phyloP scores from a whole-genome alignment of 2,329 filamentous ascomycete species.

The Daldinia eschscholtzii region DNA sequence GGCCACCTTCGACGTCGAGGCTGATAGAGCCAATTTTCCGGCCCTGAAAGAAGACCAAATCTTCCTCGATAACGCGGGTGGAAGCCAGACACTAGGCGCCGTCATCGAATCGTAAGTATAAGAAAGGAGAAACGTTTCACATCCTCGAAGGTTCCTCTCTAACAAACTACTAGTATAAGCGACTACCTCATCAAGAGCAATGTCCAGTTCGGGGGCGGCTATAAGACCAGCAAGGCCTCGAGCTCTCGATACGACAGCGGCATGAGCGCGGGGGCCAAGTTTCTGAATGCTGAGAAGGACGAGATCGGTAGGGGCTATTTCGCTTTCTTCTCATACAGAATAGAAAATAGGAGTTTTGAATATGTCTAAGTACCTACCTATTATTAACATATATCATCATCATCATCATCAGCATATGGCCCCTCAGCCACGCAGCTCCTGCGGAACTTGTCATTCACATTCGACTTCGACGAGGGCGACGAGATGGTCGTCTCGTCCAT shows the following conservation, averaged over 20 bases:
- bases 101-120: conserved; percentile 73
- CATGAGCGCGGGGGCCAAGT: conserved; percentile 74
- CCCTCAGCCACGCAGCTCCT: conserved; percentile 82
- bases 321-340: neutral
- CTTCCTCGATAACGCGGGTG: conserved; percentile 83
- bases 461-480: conserved; percentile 67
- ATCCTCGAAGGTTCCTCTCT: neutral
- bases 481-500: conserved; percentile 78
- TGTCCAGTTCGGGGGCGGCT: conserved; percentile 81
- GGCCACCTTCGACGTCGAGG: conserved; percentile 65
- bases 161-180: conserved; percentile 62
- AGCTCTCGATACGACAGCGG: conserved; percentile 71
- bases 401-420: conserved; percentile 55
- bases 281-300: conserved; percentile 74
- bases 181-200: conserved; percentile 77
- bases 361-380: neutral
- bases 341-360: neutral
- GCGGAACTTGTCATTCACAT: conserved; percentile 73
- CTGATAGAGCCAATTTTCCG: conserved; percentile 73
- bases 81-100: conserved; percentile 75
- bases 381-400: neutral
- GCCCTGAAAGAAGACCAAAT: conserved; percentile 75
- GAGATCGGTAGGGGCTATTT: conserved; percentile 68
- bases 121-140: neutral
- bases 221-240: conserved; percentile 70